Conservation (phyloP, 2,329 filamentous ascomycete species). For the Aspergillus vadensis region DNA sequence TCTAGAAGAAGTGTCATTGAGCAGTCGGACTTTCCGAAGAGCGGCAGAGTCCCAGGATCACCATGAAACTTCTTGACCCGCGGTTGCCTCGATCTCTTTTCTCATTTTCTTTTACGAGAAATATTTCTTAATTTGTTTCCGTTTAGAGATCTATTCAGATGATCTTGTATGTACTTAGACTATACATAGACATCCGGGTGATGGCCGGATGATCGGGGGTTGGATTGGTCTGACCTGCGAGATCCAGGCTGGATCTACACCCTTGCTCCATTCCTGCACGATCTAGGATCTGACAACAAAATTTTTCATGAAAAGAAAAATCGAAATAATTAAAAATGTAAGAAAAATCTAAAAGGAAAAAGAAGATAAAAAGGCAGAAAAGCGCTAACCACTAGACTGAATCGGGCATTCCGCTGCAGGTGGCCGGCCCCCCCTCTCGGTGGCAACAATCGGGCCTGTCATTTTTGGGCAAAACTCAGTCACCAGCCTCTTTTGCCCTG, state of each 20-base stretch:
- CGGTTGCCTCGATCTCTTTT: background rate
- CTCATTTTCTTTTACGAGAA: background rate
- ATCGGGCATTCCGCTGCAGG: slow-evolving; percentile 7
- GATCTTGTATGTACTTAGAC: background rate
- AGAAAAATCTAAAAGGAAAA: background rate
- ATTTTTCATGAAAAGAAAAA: background rate
- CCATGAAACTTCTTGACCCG: background rate
- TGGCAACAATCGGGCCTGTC: slow-evolving; percentile 6
- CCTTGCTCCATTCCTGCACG: slow-evolving; percentile 11
- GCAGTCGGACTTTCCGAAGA: background rate
- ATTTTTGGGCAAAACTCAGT: background rate
- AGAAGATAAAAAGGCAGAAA: background rate
- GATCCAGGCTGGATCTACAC: slow-evolving; percentile 14
- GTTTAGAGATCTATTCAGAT: background rate
- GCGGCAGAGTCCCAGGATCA: background rate
- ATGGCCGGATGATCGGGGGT: background rate
- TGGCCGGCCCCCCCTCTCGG: background rate
- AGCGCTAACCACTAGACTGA: background rate
- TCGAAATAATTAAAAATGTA: background rate
- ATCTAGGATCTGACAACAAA: slow-evolving; percentile 8
- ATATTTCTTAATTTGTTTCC: background rate
- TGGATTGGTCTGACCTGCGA: slow-evolving; percentile 6
- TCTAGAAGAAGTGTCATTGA: background rate
- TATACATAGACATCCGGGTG: background rate
- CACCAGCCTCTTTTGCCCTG: slow-evolving; percentile 2